Conservation (phyloP, 257 asterid species). For the Fraxinus americana region DNA sequence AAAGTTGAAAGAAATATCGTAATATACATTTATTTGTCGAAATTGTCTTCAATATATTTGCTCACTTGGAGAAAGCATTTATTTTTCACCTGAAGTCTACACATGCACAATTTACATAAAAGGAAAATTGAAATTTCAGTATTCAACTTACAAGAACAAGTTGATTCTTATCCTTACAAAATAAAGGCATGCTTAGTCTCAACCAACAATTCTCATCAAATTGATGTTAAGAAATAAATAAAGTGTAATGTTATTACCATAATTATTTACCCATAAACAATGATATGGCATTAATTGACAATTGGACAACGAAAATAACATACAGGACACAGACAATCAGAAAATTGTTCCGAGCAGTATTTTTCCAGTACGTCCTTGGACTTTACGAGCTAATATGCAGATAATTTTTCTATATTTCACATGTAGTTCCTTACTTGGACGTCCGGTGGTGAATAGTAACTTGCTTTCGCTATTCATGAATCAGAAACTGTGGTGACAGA, state of each 20-base stretch:
- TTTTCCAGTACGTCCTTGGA: conserved; percentile 2
- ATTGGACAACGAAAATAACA: not conserved
- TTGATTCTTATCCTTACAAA: too few relatives aligned
- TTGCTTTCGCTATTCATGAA: conserved; percentile 81
- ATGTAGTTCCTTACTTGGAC: conserved; percentile 33
- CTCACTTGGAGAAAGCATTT: not conserved
- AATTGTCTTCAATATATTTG: not conserved
- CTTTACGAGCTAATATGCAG: not conserved
- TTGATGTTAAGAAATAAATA: too few relatives aligned
- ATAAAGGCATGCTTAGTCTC: too few relatives aligned
- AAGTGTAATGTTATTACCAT: too few relatives aligned
- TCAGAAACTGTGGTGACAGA: conserved; percentile 54
- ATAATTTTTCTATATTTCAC: conserved; percentile 21
- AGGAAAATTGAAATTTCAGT: not conserved
- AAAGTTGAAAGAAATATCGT: not conserved
- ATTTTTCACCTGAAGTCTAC: not conserved
- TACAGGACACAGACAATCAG: not conserved
- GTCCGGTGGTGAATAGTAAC: conserved; percentile 48
- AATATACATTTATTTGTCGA: not conserved
- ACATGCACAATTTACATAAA: not conserved
- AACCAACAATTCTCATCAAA: too few relatives aligned
- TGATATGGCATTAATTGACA: too few relatives aligned
- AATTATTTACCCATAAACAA: too few relatives aligned
- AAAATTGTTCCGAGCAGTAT: not conserved
- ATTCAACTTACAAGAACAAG: too few relatives aligned